Evolutionary conservation across 2,329 filamentous ascomycete genomes (phyloP).

Genomic region (Gremmenia infestans): DNA sequence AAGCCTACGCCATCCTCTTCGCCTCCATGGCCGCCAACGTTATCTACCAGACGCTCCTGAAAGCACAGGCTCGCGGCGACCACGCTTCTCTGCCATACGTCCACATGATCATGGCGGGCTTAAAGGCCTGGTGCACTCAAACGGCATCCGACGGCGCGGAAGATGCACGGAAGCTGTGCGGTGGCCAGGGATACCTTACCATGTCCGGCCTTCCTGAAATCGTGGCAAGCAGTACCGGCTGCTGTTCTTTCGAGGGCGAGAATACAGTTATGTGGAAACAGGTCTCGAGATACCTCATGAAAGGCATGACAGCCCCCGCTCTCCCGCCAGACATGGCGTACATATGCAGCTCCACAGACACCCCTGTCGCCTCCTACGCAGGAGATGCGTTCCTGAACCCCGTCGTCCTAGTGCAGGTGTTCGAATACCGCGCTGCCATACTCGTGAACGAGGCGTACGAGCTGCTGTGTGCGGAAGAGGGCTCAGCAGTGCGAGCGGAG

Average conservation of each 20-base stretch:
- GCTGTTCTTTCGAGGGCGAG: constrained; percentile 36
- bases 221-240: constrained; percentile 25
- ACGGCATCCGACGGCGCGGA: constrained; percentile 30
- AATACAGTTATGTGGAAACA: constrained; percentile 39
- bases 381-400: constrained; percentile 3
- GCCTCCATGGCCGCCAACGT: constrained; percentile 2
- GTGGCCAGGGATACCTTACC: constrained; percentile 36
- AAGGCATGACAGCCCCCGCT: constrained; percentile 4
- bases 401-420: constrained; percentile 1
- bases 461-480: not conserved
- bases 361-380: not conserved
- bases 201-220: constrained; percentile 32
- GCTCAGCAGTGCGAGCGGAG: not conserved
- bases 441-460: not conserved
- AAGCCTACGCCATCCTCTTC: constrained; percentile 28
- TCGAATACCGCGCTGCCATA: constrained; percentile 7
- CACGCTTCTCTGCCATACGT: constrained; percentile 17
- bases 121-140: constrained; percentile 29
- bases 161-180: constrained; percentile 34
- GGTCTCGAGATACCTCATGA: constrained; percentile 26
- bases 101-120: constrained; percentile 27
- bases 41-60: not conserved
- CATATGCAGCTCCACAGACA: not conserved
- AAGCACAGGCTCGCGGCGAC: constrained; percentile 6
- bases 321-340: constrained; percentile 11